Conservation (phyloP, 192 early-diverging fungal species). For the Podila epicladia region DNA sequence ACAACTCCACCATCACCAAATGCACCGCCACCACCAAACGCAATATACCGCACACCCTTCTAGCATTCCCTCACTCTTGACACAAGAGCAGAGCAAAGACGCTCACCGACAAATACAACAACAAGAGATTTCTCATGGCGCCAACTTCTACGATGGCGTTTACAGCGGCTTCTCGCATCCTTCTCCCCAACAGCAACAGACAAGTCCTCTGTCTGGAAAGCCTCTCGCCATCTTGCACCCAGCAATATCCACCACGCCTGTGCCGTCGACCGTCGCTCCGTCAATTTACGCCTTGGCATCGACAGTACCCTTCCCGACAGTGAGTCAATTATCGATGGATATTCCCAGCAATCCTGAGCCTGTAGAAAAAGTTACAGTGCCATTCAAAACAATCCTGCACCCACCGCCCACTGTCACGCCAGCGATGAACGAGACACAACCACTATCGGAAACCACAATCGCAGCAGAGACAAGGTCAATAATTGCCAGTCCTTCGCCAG, state of each 20-base stretch:
- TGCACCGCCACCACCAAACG: not conserved
- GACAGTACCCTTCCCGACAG: slow-evolving; percentile 25
- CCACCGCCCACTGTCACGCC: not conserved
- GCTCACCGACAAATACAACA: too few species aligned
- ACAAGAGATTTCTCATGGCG: too few species aligned
- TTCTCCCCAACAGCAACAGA: not conserved
- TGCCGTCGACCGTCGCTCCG: slow-evolving; percentile 9
- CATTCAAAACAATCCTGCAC: slow-evolving; percentile 23
- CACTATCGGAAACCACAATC: not conserved
- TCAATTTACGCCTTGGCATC: slow-evolving; percentile 26
- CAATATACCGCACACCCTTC: not conserved
- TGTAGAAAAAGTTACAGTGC: slow-evolving; percentile 13
- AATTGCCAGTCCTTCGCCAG: too few species aligned
- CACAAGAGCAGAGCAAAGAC: too few species aligned
- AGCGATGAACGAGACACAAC: not conserved
- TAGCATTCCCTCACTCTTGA: not conserved
- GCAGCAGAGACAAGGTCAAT: not conserved
- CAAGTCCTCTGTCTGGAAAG: too few species aligned
- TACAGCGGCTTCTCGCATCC: not conserved
- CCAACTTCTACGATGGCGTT: too few species aligned
- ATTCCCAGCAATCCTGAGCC: not conserved
- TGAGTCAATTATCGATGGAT: slow-evolving; percentile 22
- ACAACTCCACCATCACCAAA: not conserved
- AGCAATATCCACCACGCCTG: not conserved
- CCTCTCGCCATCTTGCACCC: slow-evolving; percentile 22